Evolutionary conservation across 2,329 filamentous ascomycete species (phyloP), one percentile per base, ranked within the genome.

Genomic region (Diaporthe citri): DNA sequence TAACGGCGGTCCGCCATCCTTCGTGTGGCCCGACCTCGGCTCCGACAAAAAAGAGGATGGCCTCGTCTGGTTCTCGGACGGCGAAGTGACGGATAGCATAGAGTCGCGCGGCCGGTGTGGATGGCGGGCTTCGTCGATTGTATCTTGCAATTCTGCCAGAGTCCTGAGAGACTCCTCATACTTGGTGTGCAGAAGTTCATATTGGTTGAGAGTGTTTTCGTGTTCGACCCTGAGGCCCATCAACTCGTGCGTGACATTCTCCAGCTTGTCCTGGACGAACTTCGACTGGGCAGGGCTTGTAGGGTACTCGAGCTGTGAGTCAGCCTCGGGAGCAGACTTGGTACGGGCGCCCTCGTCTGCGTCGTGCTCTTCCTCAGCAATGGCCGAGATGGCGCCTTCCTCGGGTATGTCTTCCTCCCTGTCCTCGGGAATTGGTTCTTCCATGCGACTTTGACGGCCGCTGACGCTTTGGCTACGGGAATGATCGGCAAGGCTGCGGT

Each of bases 171-270:
- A 94, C 80, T 97, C 93, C 80, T 98, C 95, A 79, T 99, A 99
- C 83, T 98, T 98, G 78, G 92, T 89, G 74, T 95, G 92, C 36
- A 99, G 92, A 60, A 92, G 85, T 77, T 97, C 94, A 79, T 93
- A 96, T 75, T 98, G 95, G 77, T 89, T 92, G 25, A 97, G 82
- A 0, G 95, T 96, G 12, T 89, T 88, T 82, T 98, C 96, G 80
- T 99, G 97, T 83, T 98, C 95, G 55, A 97, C 93, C 22, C 94
- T 93, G 70, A 99, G 90, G 79, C 97, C 95, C 74, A 98, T 90
- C 2, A 99, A 92, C 84, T 99, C 97, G 82, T 97, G 95, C 0
- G 94, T 97, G 55, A 98, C 93, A 52, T 89, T 93, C 80, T 98
- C 96, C 20, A 98, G 90, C 85, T 98, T 98, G 82, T 98, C 96